Base-by-base conservation (phyloP, 306 rosid species). In the Castanea crenata region DNA sequence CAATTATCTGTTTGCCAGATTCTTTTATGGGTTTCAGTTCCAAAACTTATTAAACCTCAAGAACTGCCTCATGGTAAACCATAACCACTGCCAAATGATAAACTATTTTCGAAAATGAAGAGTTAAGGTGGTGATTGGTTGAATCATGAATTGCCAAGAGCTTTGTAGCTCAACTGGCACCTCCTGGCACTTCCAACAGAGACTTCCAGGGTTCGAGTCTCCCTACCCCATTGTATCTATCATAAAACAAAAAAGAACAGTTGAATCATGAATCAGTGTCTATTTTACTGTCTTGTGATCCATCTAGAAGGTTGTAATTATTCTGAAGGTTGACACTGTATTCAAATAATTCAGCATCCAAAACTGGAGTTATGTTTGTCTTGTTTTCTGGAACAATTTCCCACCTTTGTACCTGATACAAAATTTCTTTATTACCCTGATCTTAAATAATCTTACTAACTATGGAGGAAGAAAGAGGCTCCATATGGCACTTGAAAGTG, bases 401-500 rank as follows among this genome's bases (percentile, higher is more conserved):
- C 54, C 54, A 12, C 16, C 5, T 49, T 49, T 49, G 5, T 12
- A 12, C 54, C 16, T 10, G 54, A 49, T 49, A 49, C 54, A 49
- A 49, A 49, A 49, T 49, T 46, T 12, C 54, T 49, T 49, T 49
- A 12, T 49, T 49, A 49, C 54, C 16, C 14, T 49, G 54, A 13
- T 49, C 31, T 58, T 58, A 3, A 59, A 59, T 12, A 10, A 4
- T 59, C 18, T 21, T 58, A 21, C 64, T 4, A 23, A 29, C 15
- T 59, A 25, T 23, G 14, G 15, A 4, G 65, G 65, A 59, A 59
- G 23, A 59, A 10, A 11, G 25, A 25, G 25, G 25, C 5, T 76
- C 44, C 57, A 55, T 70, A 61, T 72, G 49, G 76, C 23, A 10
- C 46, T 68, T 73, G 68, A 59, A 35, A 31, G 75, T 80, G 72